Conservation (phyloP, 257 asterid species). For the Solanum tacnaense region DNA sequence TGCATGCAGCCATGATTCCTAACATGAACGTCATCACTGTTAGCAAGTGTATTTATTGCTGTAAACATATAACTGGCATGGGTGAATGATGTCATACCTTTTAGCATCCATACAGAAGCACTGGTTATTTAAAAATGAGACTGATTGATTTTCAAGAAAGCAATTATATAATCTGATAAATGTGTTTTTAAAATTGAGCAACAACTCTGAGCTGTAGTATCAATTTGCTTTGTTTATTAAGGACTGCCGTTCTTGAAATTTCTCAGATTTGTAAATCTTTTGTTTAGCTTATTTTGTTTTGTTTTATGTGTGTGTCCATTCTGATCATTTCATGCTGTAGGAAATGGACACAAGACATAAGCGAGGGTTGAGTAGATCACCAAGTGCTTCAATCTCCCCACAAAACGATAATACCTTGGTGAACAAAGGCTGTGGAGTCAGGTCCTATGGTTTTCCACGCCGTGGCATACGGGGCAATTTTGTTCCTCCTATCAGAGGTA, state of each 20-base stretch:
- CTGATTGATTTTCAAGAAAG: neutral
- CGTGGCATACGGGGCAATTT: slow-evolving; percentile 95
- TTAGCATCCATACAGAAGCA: neutral
- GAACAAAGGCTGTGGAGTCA: slow-evolving; percentile 57
- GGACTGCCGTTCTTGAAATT: neutral
- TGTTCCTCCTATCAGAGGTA: slow-evolving; percentile 85
- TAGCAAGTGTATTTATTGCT: neutral
- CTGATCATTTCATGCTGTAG: slow-evolving; percentile 25
- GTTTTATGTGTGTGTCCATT: neutral
- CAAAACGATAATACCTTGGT: slow-evolving; percentile 47
- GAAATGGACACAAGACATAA: slow-evolving; percentile 89
- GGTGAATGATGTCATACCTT: neutral
- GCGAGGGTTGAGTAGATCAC: slow-evolving; percentile 68
- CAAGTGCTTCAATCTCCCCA: slow-evolving; percentile 67
- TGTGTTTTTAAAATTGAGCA: neutral
- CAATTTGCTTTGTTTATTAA: neutral
- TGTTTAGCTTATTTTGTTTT: neutral
- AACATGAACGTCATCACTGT: neutral
- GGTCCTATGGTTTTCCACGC: slow-evolving; percentile 63
- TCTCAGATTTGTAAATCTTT: slow-evolving; percentile 1
- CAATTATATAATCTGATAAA: neutral
- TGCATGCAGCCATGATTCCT: neutral
- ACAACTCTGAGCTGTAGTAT: neutral
- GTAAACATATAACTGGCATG: neutral
- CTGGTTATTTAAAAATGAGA: neutral